Percentiles rank a stretch among this genome's conserved stretches.
Conservation (phyloP, 768 basidiomycete genomes). For the Porphyrellus cyaneotinctus region DNA sequence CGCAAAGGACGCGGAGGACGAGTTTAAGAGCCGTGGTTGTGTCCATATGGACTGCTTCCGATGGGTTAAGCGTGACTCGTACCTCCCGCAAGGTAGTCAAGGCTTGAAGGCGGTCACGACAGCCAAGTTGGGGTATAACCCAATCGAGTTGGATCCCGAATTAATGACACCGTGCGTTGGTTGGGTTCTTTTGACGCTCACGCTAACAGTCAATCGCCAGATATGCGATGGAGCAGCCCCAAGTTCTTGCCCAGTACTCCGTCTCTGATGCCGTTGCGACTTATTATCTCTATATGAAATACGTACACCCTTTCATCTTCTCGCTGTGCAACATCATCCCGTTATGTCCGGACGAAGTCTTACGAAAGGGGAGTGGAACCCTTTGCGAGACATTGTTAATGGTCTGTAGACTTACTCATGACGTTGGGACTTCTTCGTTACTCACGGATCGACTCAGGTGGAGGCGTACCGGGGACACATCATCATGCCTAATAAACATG, state of each 20-base stretch:
- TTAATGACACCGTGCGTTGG: slow-evolving; percentile 93
- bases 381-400: slow-evolving; percentile 96
- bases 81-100: slow-evolving; percentile 96
- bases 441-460: slow-evolving; percentile 53
- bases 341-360: slow-evolving; percentile 90
- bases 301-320: slow-evolving; percentile 99
- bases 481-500: slow-evolving; percentile 98
- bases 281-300: slow-evolving; percentile 99
- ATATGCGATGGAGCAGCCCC: slow-evolving; percentile 95
- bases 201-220: slow-evolving; percentile 36
- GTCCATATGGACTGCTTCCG: slow-evolving; percentile 99
- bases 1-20: slow-evolving; percentile 84
- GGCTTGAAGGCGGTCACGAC: slow-evolving; percentile 98
- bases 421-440: background rate
- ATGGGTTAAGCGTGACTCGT: slow-evolving; percentile 99
- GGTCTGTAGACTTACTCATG: slow-evolving; percentile 48
- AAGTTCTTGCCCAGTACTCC: slow-evolving; percentile 92
- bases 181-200: background rate
- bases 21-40: slow-evolving; percentile 89
- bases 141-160: slow-evolving; percentile 96
- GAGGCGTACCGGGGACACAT: slow-evolving; percentile 90
- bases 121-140: slow-evolving; percentile 92
- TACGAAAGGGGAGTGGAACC: slow-evolving; percentile 94
- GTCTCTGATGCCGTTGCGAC: slow-evolving; percentile 99
- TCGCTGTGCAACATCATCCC: slow-evolving; percentile 99